phyloP scores from a whole-genome alignment of 2,329 filamentous ascomycete species.

The Coniochaeta pulveracea region DNA sequence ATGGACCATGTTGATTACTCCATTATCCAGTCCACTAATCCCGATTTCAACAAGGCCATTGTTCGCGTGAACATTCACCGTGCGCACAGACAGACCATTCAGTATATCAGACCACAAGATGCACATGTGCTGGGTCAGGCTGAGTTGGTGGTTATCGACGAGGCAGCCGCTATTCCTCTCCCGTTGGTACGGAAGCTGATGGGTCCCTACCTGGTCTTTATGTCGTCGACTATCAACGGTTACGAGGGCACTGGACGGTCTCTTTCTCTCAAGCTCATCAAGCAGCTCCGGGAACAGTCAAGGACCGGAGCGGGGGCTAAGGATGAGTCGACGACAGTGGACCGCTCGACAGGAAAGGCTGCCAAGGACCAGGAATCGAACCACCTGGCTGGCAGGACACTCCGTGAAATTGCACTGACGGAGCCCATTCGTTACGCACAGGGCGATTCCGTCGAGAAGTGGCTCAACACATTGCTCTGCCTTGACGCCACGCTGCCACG shows the following conservation, averaged over 20 bases:
- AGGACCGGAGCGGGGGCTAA: slow-evolving; percentile 37
- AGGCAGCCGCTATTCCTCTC: slow-evolving; percentile 90
- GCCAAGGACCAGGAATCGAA: slow-evolving; percentile 46
- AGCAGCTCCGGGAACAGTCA: slow-evolving; percentile 91
- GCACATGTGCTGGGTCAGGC: slow-evolving; percentile 91
- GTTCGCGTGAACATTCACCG: slow-evolving; percentile 93
- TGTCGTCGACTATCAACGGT: slow-evolving; percentile 98
- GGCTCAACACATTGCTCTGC: slow-evolving; percentile 89
- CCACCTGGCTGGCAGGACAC: slow-evolving; percentile 55
- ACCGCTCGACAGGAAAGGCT: slow-evolving; percentile 67
- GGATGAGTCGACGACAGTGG: slow-evolving; percentile 42
- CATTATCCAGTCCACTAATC: slow-evolving; percentile 95
- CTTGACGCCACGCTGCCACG: slow-evolving; percentile 84
- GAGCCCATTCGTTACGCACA: slow-evolving; percentile 93
- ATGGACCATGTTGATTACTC: slow-evolving; percentile 94
- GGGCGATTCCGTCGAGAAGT: slow-evolving; percentile 86
- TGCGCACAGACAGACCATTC: slow-evolving; percentile 92
- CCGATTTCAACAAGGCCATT: slow-evolving; percentile 98
- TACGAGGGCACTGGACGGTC: slow-evolving; percentile 96
- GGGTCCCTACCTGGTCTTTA: slow-evolving; percentile 95
- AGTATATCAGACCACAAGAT: slow-evolving; percentile 96
- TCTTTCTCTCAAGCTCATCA: slow-evolving; percentile 89
- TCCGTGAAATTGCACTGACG: slow-evolving; percentile 84
- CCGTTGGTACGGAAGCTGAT: slow-evolving; percentile 88
- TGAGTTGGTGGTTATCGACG: slow-evolving; percentile 90